These are phyloP conservation scores for Penicillium taxi DNA, from an alignment of 495 filamentous ascomycete genomes.

Conservation along the genomic window DNA sequence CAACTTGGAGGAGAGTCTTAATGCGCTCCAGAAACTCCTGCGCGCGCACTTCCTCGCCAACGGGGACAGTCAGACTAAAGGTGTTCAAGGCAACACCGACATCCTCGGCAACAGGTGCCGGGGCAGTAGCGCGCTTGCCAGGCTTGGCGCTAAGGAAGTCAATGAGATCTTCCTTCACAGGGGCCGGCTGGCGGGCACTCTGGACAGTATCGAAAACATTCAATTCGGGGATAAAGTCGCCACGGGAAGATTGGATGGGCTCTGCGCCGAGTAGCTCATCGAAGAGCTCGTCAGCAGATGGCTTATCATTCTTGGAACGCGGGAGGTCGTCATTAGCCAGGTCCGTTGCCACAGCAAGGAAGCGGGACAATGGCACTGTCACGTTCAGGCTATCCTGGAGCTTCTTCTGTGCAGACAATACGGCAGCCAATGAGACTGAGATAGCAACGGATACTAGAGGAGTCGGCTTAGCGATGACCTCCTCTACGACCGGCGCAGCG, in stretches of 20 bases:
- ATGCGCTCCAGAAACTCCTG: conserved; percentile 73
- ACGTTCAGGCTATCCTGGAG: conserved; percentile 67
- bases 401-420: conserved; percentile 70
- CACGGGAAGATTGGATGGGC: conserved; percentile 44
- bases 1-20: conserved; percentile 70
- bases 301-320: conserved; percentile 47
- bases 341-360: conserved; percentile 74
- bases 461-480: conserved; percentile 27
- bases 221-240: conserved; percentile 66
- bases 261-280: conserved; percentile 75
- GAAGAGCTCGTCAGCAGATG: conserved; percentile 76
- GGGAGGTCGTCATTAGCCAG: conserved; percentile 83
- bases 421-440: conserved; percentile 67
- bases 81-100: conserved; percentile 51
- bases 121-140: conserved; percentile 21
- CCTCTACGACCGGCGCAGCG: conserved; percentile 26
- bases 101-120: conserved; percentile 14
- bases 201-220: conserved; percentile 44
- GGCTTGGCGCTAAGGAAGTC: conserved; percentile 60
- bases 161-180: conserved; percentile 54
- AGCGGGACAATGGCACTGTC: conserved; percentile 75
- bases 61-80: conserved; percentile 69
- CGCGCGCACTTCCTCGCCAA: conserved; percentile 71
- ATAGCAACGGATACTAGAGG: conserved; percentile 44
- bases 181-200: conserved; percentile 18